Conservation (phyloP, 139 green algal species). For the Closterium sp. region DNA sequence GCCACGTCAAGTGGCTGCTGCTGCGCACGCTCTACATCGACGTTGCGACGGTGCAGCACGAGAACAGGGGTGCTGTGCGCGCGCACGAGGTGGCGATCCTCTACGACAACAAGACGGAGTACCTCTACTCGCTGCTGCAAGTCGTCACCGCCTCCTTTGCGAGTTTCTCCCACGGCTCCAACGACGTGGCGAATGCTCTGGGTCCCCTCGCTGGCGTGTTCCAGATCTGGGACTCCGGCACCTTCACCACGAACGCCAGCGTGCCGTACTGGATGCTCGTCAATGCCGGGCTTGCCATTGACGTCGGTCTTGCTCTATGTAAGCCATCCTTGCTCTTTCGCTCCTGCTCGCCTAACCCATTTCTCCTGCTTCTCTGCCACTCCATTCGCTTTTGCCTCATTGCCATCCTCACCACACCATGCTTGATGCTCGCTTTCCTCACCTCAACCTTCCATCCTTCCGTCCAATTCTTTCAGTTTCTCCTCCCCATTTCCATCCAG, state of each 20-base stretch:
- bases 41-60: neutral
- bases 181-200: slow-evolving; percentile 58
- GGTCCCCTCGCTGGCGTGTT: slow-evolving; percentile 66
- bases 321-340: too few relatives aligned
- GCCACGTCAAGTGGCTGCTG: neutral
- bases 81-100: slow-evolving; percentile 48
- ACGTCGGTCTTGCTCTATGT: slow-evolving; percentile 4
- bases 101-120: slow-evolving; percentile 68
- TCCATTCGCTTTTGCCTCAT: too few relatives aligned
- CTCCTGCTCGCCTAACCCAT: neutral
- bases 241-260: slow-evolving; percentile 9
- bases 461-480: too few relatives aligned
- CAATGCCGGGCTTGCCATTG: neutral
- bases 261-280: slow-evolving; percentile 32
- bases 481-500: too few relatives aligned
- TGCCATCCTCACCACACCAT: neutral
- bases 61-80: neutral
- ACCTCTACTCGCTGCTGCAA: slow-evolving; percentile 66
- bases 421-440: too few relatives aligned
- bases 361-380: neutral
- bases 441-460: neutral
- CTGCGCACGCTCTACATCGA: neutral
- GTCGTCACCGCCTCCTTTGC: slow-evolving; percentile 80
- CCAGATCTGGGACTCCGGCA: slow-evolving; percentile 25
- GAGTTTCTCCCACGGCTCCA: slow-evolving; percentile 69